phyloP scores from a whole-genome alignment of 2,329 filamentous ascomycete genomes.

The Ophiostoma angusticollis region DNA sequence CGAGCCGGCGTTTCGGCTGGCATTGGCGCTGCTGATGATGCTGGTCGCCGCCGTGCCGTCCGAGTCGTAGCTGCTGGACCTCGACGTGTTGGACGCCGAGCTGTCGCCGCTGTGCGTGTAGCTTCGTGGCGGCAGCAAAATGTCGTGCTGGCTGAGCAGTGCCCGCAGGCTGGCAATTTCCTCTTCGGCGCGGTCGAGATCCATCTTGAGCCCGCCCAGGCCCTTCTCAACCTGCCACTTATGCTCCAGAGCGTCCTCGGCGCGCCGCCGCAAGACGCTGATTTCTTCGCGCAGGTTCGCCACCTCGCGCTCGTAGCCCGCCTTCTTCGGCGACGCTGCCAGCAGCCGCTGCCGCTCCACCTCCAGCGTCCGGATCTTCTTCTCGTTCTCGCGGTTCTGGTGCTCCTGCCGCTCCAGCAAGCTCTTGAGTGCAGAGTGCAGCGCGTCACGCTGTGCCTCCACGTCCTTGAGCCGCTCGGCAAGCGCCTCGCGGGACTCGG shows the following conservation, averaged over 20 bases:
- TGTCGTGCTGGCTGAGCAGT: constrained; percentile 72
- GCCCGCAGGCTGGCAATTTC: constrained; percentile 75
- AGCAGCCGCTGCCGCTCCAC: constrained; percentile 64
- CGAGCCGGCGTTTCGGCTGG: constrained; percentile 23
- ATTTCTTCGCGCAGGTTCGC: constrained; percentile 70
- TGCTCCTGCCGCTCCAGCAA: constrained; percentile 75
- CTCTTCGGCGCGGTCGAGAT: constrained; percentile 86
- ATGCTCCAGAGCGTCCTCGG: constrained; percentile 86
- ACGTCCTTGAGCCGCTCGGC: constrained; percentile 81
- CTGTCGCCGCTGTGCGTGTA: constrained; percentile 25
- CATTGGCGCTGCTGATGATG: constrained; percentile 6
- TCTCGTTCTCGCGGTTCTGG: constrained; percentile 72
- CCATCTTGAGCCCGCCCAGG: constrained; percentile 56
- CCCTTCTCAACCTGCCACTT: constrained; percentile 51
- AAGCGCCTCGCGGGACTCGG: constrained; percentile 53
- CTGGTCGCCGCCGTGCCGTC: constrained; percentile 16
- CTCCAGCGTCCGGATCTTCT: constrained; percentile 66
- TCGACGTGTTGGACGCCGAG: constrained; percentile 19
- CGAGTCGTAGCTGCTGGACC: constrained; percentile 8
- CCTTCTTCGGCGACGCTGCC: constrained; percentile 54
- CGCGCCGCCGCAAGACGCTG: constrained; percentile 67
- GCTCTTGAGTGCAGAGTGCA: constrained; percentile 76
- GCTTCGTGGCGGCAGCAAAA: constrained; percentile 52
- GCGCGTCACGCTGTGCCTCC: constrained; percentile 82
- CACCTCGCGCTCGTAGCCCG: constrained; percentile 77